phyloP scores from a whole-genome alignment of 192 early-diverging fungal species.

The Linnemannia exigua region DNA sequence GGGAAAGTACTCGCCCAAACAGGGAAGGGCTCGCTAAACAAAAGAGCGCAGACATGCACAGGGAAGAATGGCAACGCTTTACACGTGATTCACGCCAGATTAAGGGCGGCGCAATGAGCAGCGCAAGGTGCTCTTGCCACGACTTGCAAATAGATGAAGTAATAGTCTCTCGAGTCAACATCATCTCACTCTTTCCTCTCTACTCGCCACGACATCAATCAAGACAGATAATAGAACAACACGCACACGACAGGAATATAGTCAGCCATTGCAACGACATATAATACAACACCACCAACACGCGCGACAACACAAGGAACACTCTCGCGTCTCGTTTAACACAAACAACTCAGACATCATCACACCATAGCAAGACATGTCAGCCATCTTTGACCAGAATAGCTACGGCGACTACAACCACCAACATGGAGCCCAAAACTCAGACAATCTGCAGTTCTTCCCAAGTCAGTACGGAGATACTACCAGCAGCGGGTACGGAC shows the following conservation, averaged over 20 bases:
- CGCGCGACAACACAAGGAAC: background rate
- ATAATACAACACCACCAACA: background rate
- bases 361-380: slow-evolving; percentile 24
- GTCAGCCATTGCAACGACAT: background rate
- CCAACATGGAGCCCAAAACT: slow-evolving; percentile 24
- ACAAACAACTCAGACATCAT: background rate
- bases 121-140: background rate
- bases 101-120: background rate
- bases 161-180: background rate
- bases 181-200: slow-evolving; percentile 11
- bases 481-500: slow-evolving; percentile 30
- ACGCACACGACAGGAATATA: background rate
- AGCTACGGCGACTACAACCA: slow-evolving; percentile 42
- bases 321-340: background rate
- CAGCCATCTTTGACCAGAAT: slow-evolving; percentile 40
- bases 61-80: background rate
- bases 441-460: slow-evolving; percentile 71
- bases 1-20: background rate
- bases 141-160: background rate
- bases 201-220: background rate
- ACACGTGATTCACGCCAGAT: background rate
- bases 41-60: background rate
- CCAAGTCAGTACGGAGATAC: slow-evolving; percentile 65
- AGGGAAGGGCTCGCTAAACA: background rate
- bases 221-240: background rate